phyloP scores from a whole-genome alignment of 2,329 filamentous ascomycete genomes.

The Macrophomina pseudophaseolina region DNA sequence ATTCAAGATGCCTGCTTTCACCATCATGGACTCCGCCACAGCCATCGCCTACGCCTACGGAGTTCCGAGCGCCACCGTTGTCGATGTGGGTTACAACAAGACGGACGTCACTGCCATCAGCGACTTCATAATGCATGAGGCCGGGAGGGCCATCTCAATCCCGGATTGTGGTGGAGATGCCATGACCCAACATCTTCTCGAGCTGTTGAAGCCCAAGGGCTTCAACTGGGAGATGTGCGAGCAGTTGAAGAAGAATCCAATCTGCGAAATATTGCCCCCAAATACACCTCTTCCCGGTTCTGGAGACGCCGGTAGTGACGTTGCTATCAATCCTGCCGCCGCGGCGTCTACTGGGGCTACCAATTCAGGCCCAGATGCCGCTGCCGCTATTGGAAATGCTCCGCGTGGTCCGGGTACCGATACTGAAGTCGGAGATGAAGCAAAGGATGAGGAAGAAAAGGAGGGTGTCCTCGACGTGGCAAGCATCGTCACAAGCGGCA shows the following conservation, averaged over 20 bases:
- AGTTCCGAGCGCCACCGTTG: slow-evolving; percentile 77
- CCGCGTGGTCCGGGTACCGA: slow-evolving; percentile 60
- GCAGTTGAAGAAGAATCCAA: slow-evolving; percentile 66
- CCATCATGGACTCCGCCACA: slow-evolving; percentile 84
- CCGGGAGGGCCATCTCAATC: slow-evolving; percentile 65
- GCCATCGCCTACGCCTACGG: slow-evolving; percentile 84
- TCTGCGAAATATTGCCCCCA: slow-evolving; percentile 65
- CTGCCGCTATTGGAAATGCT: slow-evolving; percentile 49
- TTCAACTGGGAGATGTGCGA: slow-evolving; percentile 68
- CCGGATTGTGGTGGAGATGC: slow-evolving; percentile 81
- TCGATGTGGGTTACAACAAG: slow-evolving; percentile 92
- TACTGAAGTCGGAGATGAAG: slow-evolving; percentile 60
- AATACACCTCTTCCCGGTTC: slow-evolving; percentile 60
- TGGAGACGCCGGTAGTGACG: slow-evolving; percentile 33
- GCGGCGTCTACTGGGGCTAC: slow-evolving; percentile 61
- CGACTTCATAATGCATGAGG: slow-evolving; percentile 77
- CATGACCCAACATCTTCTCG: slow-evolving; percentile 75
- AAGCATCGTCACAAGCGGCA: slow-evolving; percentile 80
- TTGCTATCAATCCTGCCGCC: slow-evolving; percentile 58
- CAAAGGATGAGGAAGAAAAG: slow-evolving; percentile 58
- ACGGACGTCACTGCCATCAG: slow-evolving; percentile 90
- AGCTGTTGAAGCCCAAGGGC: slow-evolving; percentile 65
- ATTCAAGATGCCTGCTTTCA: slow-evolving; percentile 91
- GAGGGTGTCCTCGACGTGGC: slow-evolving; percentile 84
- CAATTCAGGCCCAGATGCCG: slow-evolving; percentile 50